Conservation (phyloP, 768 basidiomycete species). For the Basidioascus undulatus region DNA sequence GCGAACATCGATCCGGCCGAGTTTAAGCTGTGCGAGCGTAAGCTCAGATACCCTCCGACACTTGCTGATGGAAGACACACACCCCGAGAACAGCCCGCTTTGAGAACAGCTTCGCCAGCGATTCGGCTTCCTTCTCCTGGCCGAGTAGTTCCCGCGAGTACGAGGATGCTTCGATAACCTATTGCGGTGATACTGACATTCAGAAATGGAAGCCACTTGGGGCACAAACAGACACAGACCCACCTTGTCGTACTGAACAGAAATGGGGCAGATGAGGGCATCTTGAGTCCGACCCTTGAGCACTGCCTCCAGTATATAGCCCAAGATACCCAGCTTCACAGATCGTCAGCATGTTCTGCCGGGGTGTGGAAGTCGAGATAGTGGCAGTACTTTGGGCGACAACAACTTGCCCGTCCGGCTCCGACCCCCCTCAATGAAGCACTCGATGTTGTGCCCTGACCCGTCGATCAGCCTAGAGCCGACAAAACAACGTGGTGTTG, state of each 20-base stretch:
- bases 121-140: slow-evolving; percentile 12
- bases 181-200: too few species aligned
- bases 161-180: slow-evolving; percentile 2
- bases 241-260: slow-evolving; percentile 14
- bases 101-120: not conserved
- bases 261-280: slow-evolving; percentile 6
- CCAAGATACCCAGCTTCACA: slow-evolving; percentile 10
- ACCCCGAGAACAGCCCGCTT: not conserved
- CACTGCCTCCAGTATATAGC: slow-evolving; percentile 7
- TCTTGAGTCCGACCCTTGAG: slow-evolving; percentile 4
- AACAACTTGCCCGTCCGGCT: slow-evolving; percentile 12
- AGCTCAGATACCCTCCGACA: slow-evolving; percentile 3
- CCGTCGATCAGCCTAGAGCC: not conserved
- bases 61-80: not conserved
- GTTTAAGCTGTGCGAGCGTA: slow-evolving; percentile 10
- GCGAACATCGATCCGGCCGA: slow-evolving; percentile 13
- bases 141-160: slow-evolving; percentile 12
- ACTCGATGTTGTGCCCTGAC: slow-evolving; percentile 4
- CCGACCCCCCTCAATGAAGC: slow-evolving; percentile 10
- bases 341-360: too few species aligned
- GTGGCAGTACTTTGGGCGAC: too few species aligned
- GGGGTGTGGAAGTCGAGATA: too few species aligned
- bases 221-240: not conserved
- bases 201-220: too few species aligned
- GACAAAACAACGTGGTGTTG: slow-evolving; percentile 3